Evolutionary conservation across 192 early-diverging fungal genomes (phyloP), one percentile per base, ranked within the genome.

Genomic region (Coemansia sp.): DNA sequence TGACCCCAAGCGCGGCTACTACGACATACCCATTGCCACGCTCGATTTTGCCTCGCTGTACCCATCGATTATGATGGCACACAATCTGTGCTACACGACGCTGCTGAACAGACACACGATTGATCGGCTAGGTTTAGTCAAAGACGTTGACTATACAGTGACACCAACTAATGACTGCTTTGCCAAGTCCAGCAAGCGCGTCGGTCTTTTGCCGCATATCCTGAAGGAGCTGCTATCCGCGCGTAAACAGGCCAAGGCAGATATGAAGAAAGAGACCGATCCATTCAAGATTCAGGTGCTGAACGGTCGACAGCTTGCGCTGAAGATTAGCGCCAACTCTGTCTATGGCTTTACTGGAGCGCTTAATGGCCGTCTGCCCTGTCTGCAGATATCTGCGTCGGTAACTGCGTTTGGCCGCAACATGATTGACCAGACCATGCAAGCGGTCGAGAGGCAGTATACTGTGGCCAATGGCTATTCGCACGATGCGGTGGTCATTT

Each of bases 1-100:
- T 74, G 97, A 99, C 50, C 94, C 97, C 27, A 81, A 85, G 58
- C 92, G 87, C 62, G 97, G 95, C 9, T 99, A 90, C 62, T 98
- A 98, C 67, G 90, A 95, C 67, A 73, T 87, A n/a, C 95, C 94
- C 2, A 97, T 99, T 75, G 93, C 97, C 8, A 98, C 95, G 2
- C 88, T 99, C 29, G 97, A 99, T 88, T 99, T 99, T 73, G 93
- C 90, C 1, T 97, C 95, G 3, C 86, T 98, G 67, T 98, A 98
- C 72, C 97, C 97, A 16, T 96, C 94, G 9, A 99, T 99, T 63
- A 99, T 99, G 94, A 97, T 97, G 89, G 95, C 94, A 23, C 97
- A 96, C 80, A 99, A 99, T 66, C 84, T 99, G 23, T 99, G 97
- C 76, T 99, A 99, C 74, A 94, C 93, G 0, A 96, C 97, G 0